Evolutionary conservation across 192 early-diverging fungal genomes (phyloP).

Genomic region (Haplosporangium gracile): DNA sequence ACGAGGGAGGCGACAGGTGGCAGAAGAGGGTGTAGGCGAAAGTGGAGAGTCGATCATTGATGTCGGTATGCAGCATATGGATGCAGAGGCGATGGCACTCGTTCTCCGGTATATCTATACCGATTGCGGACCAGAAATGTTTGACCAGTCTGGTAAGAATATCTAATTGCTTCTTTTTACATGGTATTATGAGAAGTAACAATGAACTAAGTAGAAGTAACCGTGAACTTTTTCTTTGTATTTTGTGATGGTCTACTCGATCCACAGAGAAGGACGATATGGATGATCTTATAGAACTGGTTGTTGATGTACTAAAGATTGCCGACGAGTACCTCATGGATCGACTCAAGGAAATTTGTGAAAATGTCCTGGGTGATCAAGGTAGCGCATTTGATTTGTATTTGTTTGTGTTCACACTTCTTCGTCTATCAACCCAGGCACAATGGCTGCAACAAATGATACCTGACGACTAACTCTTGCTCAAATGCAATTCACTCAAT

Average conservation of each 20-base stretch:
- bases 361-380: conserved; percentile 48
- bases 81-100: conserved; percentile 61
- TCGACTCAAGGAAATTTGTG: conserved; percentile 60
- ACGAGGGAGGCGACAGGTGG: conserved; percentile 5
- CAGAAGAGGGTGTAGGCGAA: background rate
- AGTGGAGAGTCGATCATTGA: conserved; percentile 20
- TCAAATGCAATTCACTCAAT: background rate
- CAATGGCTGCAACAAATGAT: too few species aligned
- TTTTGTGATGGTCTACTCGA: background rate
- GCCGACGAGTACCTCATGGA: conserved; percentile 76
- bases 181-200: background rate
- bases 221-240: background rate
- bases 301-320: conserved; percentile 69
- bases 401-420: conserved; percentile 20
- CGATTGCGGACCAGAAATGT: conserved; percentile 58
- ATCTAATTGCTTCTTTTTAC: background rate
- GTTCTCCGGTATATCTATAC: conserved; percentile 71
- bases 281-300: conserved; percentile 62
- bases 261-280: conserved; percentile 47
- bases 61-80: conserved; percentile 67
- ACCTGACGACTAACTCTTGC: background rate
- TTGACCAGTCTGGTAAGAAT: conserved; percentile 48
- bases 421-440: too few species aligned
- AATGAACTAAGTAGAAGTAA: background rate
- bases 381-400: conserved; percentile 18